Evolutionary conservation across 768 basidiomycete genomes (phyloP).

Genomic region (Albatrellus ellisii): DNA sequence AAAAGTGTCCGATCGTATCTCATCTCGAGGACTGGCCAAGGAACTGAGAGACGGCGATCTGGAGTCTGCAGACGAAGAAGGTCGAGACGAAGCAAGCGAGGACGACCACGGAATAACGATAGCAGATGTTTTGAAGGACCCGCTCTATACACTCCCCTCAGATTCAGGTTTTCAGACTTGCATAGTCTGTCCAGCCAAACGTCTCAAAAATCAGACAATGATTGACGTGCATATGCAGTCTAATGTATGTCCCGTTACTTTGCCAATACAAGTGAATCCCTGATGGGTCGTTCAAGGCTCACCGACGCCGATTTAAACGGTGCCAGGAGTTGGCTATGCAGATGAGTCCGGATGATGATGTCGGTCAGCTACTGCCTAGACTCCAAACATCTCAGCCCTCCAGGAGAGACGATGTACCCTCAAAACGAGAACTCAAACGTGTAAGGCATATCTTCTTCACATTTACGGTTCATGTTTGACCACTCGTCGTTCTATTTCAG

Average conservation of each 20-base stretch:
- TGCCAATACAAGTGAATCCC: background rate
- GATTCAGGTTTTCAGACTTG: conserved; percentile 47
- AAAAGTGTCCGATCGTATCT: too few species aligned
- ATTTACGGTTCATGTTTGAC: background rate
- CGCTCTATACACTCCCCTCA: conserved; percentile 45
- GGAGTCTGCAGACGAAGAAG: conserved; percentile 3
- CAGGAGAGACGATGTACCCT: conserved; percentile 17
- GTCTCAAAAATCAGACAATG: conserved; percentile 49
- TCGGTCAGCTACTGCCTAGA: conserved; percentile 27
- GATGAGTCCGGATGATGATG: conserved; percentile 31
- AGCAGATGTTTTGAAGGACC: conserved; percentile 44
- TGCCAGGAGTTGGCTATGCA: conserved; percentile 30
- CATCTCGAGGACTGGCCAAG: too few species aligned
- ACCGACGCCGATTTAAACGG: conserved; percentile 43
- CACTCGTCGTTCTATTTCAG: background rate
- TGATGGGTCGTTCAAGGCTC: conserved; percentile 32
- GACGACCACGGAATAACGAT: conserved; percentile 34
- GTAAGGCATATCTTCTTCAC: conserved; percentile 22
- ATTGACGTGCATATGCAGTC: conserved; percentile 44
- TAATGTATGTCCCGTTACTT: conserved; percentile 38
- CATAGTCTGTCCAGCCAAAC: conserved; percentile 58
- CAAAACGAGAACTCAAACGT: conserved; percentile 52
- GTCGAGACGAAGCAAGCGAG: conserved; percentile 13
- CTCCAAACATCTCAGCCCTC: conserved; percentile 6
- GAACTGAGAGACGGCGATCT: conserved; percentile 4